Evolutionary conservation across 139 green algal species (phyloP).

Genomic region (Astrephomene gubernaculifera): DNA sequence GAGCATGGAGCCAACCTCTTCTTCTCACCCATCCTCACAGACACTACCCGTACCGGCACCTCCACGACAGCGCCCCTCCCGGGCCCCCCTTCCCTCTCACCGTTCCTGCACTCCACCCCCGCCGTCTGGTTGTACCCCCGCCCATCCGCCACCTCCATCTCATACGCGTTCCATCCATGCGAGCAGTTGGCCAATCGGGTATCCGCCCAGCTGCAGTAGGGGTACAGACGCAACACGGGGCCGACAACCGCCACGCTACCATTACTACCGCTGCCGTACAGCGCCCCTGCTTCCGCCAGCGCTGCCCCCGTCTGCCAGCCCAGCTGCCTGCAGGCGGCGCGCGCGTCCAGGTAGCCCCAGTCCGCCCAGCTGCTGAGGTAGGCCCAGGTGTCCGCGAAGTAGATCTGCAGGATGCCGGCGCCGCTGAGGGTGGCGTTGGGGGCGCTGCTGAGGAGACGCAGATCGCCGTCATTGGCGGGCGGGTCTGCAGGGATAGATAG

Average conservation of each 20-base stretch:
- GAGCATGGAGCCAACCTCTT: too few species aligned
- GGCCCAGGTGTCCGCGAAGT: not conserved
- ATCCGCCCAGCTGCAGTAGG: not conserved
- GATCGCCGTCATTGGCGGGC: too few species aligned
- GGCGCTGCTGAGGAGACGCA: too few species aligned
- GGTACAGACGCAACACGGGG: not conserved
- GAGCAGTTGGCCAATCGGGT: not conserved
- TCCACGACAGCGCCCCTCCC: too few species aligned
- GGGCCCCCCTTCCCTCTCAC: too few species aligned
- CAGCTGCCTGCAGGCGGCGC: not conserved
- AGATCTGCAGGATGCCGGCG: not conserved
- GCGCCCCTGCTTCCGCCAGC: not conserved
- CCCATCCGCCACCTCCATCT: not conserved
- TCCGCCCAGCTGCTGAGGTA: not conserved
- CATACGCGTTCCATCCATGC: not conserved
- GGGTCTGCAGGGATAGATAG: too few species aligned
- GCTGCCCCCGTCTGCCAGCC: constrained; percentile 3
- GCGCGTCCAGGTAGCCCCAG: constrained; percentile 1
- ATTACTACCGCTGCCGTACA: not conserved
- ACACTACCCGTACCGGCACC: too few species aligned
- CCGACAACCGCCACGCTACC: too few species aligned
- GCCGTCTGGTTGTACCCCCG: not conserved
- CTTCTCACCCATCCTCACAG: too few species aligned
- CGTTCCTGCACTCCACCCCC: not conserved
- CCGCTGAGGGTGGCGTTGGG: too few species aligned